Percentiles rank a stretch among this genome's conserved stretches.
phyloP scores from a whole-genome alignment of 495 filamentous ascomycete genomes.

The Aspergillus kassunensis region DNA sequence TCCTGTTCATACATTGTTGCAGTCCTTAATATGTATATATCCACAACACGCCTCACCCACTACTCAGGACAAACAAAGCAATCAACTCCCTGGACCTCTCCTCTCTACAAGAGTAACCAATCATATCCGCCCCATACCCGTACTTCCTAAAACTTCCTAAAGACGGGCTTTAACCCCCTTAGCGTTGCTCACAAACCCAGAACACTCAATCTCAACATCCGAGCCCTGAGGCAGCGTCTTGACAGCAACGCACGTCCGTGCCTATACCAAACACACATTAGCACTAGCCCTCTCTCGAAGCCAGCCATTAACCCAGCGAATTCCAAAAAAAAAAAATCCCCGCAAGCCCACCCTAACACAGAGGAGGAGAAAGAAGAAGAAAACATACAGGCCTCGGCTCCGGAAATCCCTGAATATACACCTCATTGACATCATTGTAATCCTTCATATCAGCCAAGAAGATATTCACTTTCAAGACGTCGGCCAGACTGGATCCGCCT shows the following conservation, averaged over 20 bases:
- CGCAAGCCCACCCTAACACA: too few relatives aligned
- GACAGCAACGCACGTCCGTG: conserved; percentile 64
- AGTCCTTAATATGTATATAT: too few relatives aligned
- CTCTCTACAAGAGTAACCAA: not conserved
- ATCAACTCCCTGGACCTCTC: not conserved
- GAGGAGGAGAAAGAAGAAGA: not conserved
- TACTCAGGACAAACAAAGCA: too few relatives aligned
- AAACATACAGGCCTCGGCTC: conserved; percentile 49
- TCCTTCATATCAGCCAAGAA: conserved; percentile 68
- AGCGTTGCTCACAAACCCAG: conserved; percentile 20
- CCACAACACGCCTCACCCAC: too few relatives aligned
- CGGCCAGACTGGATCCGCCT: conserved; percentile 55
- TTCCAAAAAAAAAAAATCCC: too few relatives aligned
- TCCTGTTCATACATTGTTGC: too few relatives aligned
- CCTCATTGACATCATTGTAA: conserved; percentile 60
- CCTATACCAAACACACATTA: conserved; percentile 20
- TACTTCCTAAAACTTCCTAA: not conserved
- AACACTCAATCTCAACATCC: conserved; percentile 70
- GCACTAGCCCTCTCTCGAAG: not conserved
- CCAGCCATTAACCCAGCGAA: too few relatives aligned
- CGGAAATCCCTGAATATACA: conserved; percentile 51
- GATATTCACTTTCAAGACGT: conserved; percentile 67
- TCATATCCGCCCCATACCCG: not conserved
- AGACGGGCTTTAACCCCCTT: conserved; percentile 8
- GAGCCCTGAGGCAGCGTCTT: conserved; percentile 59